Base-by-base conservation (phyloP, 1,139 yeast species). In the Geotrichum reessii region DNA sequence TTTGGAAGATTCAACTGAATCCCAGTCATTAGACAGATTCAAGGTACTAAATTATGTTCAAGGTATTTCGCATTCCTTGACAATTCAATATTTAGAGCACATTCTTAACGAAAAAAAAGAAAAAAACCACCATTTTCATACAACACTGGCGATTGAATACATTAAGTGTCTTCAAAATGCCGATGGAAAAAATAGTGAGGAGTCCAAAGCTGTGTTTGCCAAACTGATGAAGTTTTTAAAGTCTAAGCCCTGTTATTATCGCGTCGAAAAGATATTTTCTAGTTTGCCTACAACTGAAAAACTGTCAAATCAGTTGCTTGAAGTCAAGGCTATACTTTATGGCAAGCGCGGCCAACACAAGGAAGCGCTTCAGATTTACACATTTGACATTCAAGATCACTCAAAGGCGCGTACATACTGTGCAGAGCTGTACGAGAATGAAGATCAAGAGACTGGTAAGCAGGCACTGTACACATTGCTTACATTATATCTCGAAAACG, bases 1-100 rank as follows among this genome's bases (percentile, higher is more conserved):
- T 64, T 77, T 89, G 78, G 85, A 82, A 61, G 87, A 86, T 58
- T 75, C 86, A 0, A 78, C 80, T 14, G 85, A 83, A 65, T 81
- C 88, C 63, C 86, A 82, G 58, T 76, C 83, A 22, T 79, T 85
- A 58, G 82, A 87, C 62, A 76, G 79, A 52, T 63, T 71, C 17
- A 76, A 77, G 65, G 86, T 90, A 0, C 75, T 85, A 55, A 77
- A 79, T 1, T 81, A 72, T 69, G 78, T 71, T 59, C 72, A 31
- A 62, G 58, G 52, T 28, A 67, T 55, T 60, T 72, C 70, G 24
- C 61, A 71, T 54, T 65, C 65, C 0, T 67, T 85, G 44, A 79
- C 82, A 0, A 72, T 81, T 1, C 66, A 70, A 27, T 92, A 87
- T 67, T 74, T 92, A 58, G 93, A 89, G 65, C 84, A 82, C 66